These are phyloP conservation scores for Phaffia tasmanica DNA, from an alignment of 768 basidiomycete species.

Conservation along the genomic window DNA sequence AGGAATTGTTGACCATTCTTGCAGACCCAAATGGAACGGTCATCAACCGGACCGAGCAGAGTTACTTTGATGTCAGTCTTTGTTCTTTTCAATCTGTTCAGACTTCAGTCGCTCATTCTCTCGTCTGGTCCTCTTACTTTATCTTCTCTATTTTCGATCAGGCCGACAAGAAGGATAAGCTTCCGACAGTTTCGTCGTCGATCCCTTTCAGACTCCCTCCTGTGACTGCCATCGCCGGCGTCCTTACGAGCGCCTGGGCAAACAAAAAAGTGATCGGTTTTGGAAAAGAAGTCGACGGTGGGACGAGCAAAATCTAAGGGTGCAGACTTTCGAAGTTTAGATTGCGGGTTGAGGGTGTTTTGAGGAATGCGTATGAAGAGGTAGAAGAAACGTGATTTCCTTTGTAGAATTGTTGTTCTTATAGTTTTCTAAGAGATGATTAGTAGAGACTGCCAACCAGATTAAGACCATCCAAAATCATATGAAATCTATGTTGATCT, in stretches of 20 bases:
- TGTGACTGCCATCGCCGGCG: constrained; percentile 33
- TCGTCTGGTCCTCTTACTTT: not conserved
- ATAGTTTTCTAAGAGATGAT: too few relatives aligned
- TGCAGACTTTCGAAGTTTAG: too few relatives aligned
- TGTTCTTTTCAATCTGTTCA: not conserved
- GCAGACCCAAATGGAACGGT: constrained; percentile 29
- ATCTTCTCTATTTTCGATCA: constrained; percentile 4
- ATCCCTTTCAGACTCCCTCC: constrained; percentile 30
- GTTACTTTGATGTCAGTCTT: constrained; percentile 15
- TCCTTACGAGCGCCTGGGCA: constrained; percentile 30
- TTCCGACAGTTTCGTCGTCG: not conserved
- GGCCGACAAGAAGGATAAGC: not conserved
- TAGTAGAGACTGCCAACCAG: too few relatives aligned
- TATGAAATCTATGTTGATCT: too few relatives aligned
- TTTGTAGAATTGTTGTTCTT: too few relatives aligned
- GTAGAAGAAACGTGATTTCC: too few relatives aligned
- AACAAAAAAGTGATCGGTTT: constrained; percentile 6
- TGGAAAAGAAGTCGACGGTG: not conserved
- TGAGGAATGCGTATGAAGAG: too few relatives aligned
- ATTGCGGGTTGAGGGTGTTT: too few relatives aligned
- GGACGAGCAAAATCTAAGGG: too few relatives aligned
- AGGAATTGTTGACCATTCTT: constrained; percentile 57
- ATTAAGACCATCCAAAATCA: too few relatives aligned
- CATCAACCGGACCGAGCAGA: constrained; percentile 27
- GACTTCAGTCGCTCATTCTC: not conserved